Percentiles rank a stretch among this genome's conserved stretches.
These are phyloP conservation scores for Epichloe uncinata DNA, from an alignment of 2,329 filamentous ascomycete genomes.

Conservation along the genomic window DNA sequence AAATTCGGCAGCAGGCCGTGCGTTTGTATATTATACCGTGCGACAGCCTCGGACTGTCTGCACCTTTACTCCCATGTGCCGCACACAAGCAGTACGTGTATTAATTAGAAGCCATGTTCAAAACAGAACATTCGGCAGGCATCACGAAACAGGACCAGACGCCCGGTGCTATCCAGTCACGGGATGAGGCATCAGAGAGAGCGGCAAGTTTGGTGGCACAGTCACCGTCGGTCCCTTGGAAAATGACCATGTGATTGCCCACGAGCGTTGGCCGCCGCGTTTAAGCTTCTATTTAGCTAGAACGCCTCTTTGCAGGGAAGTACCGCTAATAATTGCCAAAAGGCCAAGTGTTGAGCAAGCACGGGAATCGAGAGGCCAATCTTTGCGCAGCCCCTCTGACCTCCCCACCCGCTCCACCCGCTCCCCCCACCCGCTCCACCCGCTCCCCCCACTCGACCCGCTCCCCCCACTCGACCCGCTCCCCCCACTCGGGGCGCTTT, in stretches of 20 bases:
- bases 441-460: too few relatives aligned
- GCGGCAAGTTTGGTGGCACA: too few relatives aligned
- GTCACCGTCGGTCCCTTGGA: too few relatives aligned
- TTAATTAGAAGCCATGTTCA: neutral
- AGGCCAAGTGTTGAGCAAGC: neutral
- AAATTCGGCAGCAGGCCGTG: neutral
- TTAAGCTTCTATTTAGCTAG: conserved; percentile 9
- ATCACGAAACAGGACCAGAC: too few relatives aligned
- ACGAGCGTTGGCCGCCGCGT: neutral
- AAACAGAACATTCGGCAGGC: too few relatives aligned
- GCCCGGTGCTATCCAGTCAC: too few relatives aligned
- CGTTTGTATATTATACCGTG: neutral
- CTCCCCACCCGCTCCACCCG: neutral
- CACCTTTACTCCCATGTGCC: neutral
- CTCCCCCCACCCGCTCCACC: too few relatives aligned
- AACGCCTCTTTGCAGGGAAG: too few relatives aligned
- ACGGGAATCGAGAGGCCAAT: neutral
- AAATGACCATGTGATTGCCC: conserved; percentile 7
- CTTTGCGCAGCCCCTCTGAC: neutral
- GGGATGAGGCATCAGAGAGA: too few relatives aligned
- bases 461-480: too few relatives aligned
- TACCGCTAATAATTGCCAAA: too few relatives aligned
- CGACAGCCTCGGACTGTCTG: neutral
- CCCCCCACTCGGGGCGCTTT: neutral
- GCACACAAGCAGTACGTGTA: neutral